Evolutionary conservation across 2,329 filamentous ascomycete genomes (phyloP).

Genomic region (Sporothrix protearum): DNA sequence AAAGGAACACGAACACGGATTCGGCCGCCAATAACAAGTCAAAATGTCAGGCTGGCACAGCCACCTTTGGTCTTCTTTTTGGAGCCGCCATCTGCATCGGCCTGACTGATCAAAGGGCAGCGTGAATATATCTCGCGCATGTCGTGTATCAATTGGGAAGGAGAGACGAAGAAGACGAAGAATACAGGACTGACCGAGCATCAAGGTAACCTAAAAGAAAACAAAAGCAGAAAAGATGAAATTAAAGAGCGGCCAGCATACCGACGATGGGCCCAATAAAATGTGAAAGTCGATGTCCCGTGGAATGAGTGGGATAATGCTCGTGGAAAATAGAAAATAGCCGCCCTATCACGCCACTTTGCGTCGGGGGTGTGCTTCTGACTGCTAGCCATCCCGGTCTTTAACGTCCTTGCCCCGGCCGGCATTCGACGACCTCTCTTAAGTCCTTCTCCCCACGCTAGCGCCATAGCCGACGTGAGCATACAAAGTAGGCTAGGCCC

Average conservation of each 20-base stretch:
- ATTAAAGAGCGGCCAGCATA: background rate
- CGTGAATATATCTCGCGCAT: background rate
- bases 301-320: background rate
- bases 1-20: background rate
- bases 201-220: background rate
- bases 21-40: background rate
- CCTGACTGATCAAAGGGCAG: slow-evolving; percentile 1
- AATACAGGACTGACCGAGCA: background rate
- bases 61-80: slow-evolving; percentile 2
- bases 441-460: background rate
- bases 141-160: background rate
- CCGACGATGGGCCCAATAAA: background rate
- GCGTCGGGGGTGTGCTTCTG: background rate
- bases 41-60: background rate
- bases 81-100: background rate
- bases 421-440: background rate
- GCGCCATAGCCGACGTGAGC: background rate
- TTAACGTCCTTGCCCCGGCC: background rate
- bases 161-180: background rate
- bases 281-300: background rate
- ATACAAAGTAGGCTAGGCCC: background rate
- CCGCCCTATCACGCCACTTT: slow-evolving; percentile 5
- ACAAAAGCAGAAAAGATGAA: background rate
- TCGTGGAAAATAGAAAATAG: background rate
- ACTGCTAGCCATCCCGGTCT: background rate